Evolutionary conservation across 2,329 filamentous ascomycete genomes (phyloP), one percentile per base, ranked within the genome.

Genomic region (Cryphonectria radicalis): DNA sequence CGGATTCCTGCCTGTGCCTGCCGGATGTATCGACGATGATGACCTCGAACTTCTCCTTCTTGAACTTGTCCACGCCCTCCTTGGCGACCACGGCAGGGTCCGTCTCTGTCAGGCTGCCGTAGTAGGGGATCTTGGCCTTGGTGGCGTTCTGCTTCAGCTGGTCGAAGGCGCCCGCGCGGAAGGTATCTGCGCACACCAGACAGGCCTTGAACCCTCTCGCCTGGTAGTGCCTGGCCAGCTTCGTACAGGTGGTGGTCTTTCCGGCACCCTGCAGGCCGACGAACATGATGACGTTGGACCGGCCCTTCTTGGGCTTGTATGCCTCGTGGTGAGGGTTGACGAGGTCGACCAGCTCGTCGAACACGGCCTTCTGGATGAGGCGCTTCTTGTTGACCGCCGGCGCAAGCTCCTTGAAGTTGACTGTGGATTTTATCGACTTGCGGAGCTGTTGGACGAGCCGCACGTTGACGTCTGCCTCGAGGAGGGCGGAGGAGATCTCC

Each of bases 81-180:
- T 90, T 89, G 0, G 96, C 95, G 25, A 99, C 96, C 7, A 94
- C 91, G 0, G 95, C 94, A 0, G 96, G 96, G 79, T 99, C 96
- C 10, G 95, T 98, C 84, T 99, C 94, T 3, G 95, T 99, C 74
- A 99, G 86, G 70, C 93, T 97, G 77, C 96, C 96, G 80, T 97
- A 99, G 87, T 99, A 99, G 13, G 96, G 96, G 67, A 99, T 98
- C 85, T 98, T 98, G 66, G 96, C 96, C 82, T 98, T 99, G 46
- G 94, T 98, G 1, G 96, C 96, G 80, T 99, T 99, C 84, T 99
- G 96, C 84, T 98, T 98, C 81, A 99, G 82, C 84, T 99, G 96
- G 80, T 99, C 96, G 77, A 99, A 99, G 59, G 96, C 96, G 86
- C 96, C 96, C 46, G 96, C 96, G 84, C 96, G 93, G 87, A 99